Percentiles rank a stretch among this genome's conserved stretches.
Conservation (phyloP, 331 rosid species). For the Quercus tomentella region DNA sequence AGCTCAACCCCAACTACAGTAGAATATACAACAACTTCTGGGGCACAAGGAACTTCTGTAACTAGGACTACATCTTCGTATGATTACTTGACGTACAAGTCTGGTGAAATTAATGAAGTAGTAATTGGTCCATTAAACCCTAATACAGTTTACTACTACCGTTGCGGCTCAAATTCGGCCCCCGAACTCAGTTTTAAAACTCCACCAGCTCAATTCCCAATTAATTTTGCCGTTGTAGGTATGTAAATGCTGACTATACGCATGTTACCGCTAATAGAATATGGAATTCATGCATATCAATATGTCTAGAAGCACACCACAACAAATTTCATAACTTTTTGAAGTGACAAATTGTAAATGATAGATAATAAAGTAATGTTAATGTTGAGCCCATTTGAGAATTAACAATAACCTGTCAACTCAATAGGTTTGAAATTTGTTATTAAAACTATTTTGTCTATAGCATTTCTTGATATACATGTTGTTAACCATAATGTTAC, state of each 20-base stretch:
- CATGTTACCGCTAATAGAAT: no score
- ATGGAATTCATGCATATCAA: no score
- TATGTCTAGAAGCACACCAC: no score
- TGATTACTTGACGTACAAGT: constrained; percentile 20
- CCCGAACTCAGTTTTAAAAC: constrained; percentile 46
- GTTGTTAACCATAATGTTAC: no score
- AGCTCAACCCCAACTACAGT: constrained; percentile 34
- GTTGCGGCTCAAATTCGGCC: constrained; percentile 39
- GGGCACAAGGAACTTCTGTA: constrained; percentile 20
- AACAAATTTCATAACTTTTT: no score
- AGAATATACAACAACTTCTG: constrained; percentile 46
- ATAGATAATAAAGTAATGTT: no score
- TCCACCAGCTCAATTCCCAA: constrained; percentile 55
- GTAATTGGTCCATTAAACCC: constrained; percentile 70
- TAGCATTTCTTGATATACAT: no score
- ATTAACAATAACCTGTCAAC: no score
- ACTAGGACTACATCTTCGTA: constrained; percentile 50
- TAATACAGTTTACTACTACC: constrained; percentile 54
- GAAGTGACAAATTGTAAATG: no score
- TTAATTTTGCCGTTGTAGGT: constrained; percentile 67
- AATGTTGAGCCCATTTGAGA: no score
- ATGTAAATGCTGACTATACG: not conserved
- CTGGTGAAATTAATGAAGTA: constrained; percentile 62
- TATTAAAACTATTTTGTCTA: no score
- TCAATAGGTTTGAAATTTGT: no score